Evolutionary conservation across 140 eudicot species (phyloP).

Genomic region (Cichorium intybus): DNA sequence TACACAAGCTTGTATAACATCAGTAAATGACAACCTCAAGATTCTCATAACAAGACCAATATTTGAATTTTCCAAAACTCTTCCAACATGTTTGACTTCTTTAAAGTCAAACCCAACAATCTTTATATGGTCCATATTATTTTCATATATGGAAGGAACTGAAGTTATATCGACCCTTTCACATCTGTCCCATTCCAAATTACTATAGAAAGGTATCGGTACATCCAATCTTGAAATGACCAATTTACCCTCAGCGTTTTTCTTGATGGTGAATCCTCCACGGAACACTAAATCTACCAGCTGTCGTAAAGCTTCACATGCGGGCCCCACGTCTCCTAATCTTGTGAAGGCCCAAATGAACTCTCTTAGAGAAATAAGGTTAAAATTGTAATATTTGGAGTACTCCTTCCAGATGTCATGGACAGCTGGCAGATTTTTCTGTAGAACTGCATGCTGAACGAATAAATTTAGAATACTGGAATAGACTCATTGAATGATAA

Average conservation of each 20-base stretch:
- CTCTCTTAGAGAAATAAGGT: conserved; percentile 54
- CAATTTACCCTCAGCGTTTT: conserved; percentile 45
- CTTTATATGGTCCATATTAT: neutral
- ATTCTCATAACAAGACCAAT: conserved; percentile 31
- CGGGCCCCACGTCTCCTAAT: conserved; percentile 56
- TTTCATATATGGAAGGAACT: conserved; percentile 25
- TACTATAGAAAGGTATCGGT: conserved; percentile 56
- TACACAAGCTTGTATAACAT: conserved; percentile 70
- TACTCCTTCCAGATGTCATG: conserved; percentile 77
- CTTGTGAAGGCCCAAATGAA: conserved; percentile 67
- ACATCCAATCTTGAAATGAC: conserved; percentile 50
- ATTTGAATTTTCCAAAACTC: conserved; percentile 16
- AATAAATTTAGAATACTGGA: conserved; percentile 44
- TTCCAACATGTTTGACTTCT: conserved; percentile 16
- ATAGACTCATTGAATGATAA: conserved; percentile 13
- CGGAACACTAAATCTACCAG: conserved; percentile 51
- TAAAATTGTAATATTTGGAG: conserved; percentile 45
- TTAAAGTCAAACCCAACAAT: conserved; percentile 14
- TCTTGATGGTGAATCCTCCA: conserved; percentile 28
- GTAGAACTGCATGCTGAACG: conserved; percentile 94
- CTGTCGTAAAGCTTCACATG: conserved; percentile 56
- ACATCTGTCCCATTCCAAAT: conserved; percentile 21
- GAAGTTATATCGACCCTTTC: conserved; percentile 15
- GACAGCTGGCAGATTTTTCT: conserved; percentile 71
- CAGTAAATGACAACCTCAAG: conserved; percentile 66